Conservation (phyloP, 192 early-diverging fungal species). For the Dissophora ornata region DNA sequence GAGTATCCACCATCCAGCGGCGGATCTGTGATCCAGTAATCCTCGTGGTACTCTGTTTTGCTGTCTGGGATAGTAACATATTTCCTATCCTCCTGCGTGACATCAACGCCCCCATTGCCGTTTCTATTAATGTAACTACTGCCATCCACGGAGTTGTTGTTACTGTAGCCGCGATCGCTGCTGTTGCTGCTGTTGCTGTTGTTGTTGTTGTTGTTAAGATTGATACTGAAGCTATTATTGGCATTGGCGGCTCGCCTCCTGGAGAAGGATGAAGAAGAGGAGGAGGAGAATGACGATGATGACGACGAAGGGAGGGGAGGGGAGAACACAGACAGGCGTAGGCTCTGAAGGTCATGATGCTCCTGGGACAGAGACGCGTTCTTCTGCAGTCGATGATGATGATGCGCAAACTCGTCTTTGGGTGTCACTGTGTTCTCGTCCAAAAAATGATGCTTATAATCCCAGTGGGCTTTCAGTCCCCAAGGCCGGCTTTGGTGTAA, state of each 20-base stretch:
- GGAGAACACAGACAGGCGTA: constrained; percentile 20
- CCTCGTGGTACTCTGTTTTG: constrained; percentile 27
- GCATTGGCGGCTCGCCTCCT: constrained; percentile 20
- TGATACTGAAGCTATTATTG: constrained; percentile 15
- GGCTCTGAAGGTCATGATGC: constrained; percentile 8
- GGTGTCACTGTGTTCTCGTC: constrained; percentile 49
- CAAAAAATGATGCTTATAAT: constrained; percentile 41
- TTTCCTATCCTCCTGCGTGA: not conserved
- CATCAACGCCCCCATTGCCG: constrained; percentile 2
- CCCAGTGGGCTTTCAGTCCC: constrained; percentile 45
- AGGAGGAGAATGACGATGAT: constrained; percentile 32
- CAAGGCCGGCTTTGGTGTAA: constrained; percentile 20
- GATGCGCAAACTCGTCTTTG: constrained; percentile 46
- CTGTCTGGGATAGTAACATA: constrained; percentile 12
- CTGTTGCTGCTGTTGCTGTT: not conserved
- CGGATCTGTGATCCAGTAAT: constrained; percentile 51
- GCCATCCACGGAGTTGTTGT: not conserved
- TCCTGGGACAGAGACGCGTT: constrained; percentile 20
- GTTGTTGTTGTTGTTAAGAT: constrained; percentile 11
- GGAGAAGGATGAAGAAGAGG: constrained; percentile 37
- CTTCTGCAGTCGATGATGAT: constrained; percentile 43
- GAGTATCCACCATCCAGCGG: constrained; percentile 45
- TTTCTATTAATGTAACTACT: not conserved
- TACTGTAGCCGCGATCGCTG: not conserved
- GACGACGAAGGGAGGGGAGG: constrained; percentile 31